These are phyloP conservation scores for Leccinellum albellum DNA, from an alignment of 768 basidiomycete genomes.

Conservation along the genomic window DNA sequence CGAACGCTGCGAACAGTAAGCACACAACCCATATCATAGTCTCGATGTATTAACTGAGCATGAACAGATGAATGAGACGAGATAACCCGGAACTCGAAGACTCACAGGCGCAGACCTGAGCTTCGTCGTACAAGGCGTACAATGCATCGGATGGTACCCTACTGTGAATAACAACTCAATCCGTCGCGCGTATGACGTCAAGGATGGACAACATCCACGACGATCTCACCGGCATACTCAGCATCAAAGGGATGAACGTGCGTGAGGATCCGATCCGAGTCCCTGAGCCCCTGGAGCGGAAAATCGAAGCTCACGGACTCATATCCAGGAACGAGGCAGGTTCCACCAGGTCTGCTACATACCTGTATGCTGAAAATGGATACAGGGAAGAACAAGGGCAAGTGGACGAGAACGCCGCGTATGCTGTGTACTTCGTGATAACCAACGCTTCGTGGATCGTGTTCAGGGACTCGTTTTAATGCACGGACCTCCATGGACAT, in stretches of 20 bases:
- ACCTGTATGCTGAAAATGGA: background rate
- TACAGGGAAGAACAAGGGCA: background rate
- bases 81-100: background rate
- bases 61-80: background rate
- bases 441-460: background rate
- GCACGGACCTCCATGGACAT: background rate
- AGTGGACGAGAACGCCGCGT: background rate
- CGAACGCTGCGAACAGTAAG: no score
- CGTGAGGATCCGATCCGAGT: background rate
- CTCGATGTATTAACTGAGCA: background rate
- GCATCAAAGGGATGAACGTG: background rate
- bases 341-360: background rate
- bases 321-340: background rate
- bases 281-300: background rate
- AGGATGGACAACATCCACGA: background rate
- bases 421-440: background rate
- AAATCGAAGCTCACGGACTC: background rate
- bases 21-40: background rate
- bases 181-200: background rate
- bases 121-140: background rate
- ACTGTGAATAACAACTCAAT: background rate
- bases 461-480: background rate
- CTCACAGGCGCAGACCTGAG: background rate
- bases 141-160: no score
- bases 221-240: background rate